Evolutionary conservation across 768 basidiomycete species (phyloP).

Genomic region (Termitomyces sp.): DNA sequence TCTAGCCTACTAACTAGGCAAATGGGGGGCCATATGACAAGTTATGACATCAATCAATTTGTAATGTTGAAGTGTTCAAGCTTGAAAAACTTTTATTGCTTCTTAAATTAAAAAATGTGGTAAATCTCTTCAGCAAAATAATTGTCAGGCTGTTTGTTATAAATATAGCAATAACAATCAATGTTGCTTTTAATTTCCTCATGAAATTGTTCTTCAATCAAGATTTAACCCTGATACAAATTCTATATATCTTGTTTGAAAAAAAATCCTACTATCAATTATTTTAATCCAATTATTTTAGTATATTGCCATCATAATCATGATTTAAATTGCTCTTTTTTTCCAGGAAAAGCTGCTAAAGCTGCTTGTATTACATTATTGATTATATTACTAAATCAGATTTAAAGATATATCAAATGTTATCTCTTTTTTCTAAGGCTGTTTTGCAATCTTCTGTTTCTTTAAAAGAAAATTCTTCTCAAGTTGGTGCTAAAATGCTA

Average conservation of each 20-base stretch:
- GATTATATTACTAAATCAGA: conserved; percentile 31
- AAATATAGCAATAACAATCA: neutral
- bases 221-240: conserved; percentile 16
- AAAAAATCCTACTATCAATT: conserved; percentile 24
- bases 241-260: conserved; percentile 24
- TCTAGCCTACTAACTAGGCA: no score
- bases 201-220: neutral
- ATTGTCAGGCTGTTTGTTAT: neutral
- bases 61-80: no score
- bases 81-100: no score
- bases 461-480: no score
- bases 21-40: no score
- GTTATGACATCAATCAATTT: no score
- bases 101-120: neutral
- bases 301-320: conserved; percentile 25
- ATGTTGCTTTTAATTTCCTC: neutral
- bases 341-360: conserved; percentile 17
- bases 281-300: conserved; percentile 29
- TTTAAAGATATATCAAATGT: conserved; percentile 18
- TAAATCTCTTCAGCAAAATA: neutral
- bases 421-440: conserved; percentile 21
- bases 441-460: no score
- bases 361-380: conserved; percentile 32
- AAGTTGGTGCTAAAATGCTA: no score
- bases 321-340: conserved; percentile 14